phyloP scores from a whole-genome alignment of 371 early-diverging fungal genomes.

The Batkoa obscura region DNA sequence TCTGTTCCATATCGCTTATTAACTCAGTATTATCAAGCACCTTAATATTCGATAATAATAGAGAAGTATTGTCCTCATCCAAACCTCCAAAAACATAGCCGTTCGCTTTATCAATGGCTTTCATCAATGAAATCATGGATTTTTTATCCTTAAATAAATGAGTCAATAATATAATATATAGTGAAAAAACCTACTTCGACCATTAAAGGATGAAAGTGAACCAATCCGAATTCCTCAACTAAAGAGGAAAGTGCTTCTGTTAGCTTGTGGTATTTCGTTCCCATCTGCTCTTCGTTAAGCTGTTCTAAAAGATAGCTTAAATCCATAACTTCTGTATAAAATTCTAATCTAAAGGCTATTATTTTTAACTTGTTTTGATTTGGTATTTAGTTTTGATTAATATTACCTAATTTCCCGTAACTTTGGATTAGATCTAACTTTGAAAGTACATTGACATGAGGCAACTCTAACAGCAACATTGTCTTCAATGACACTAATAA shows the following conservation, averaged over 20 bases:
- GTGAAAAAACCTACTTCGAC: slow-evolving; percentile 30
- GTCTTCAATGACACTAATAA: slow-evolving; percentile 63
- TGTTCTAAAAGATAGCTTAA: slow-evolving; percentile 58
- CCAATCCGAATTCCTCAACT: slow-evolving; percentile 76
- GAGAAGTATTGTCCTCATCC: slow-evolving; percentile 56
- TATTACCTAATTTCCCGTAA: slow-evolving; percentile 43
- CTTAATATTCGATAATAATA: too few species aligned
- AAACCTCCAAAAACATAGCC: slow-evolving; percentile 79
- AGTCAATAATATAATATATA: neutral
- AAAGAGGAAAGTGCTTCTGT: slow-evolving; percentile 72
- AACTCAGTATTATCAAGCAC: too few species aligned
- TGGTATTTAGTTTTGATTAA: too few species aligned
- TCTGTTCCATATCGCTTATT: too few species aligned
- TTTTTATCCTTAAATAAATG: slow-evolving; percentile 40
- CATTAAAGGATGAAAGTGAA: slow-evolving; percentile 74
- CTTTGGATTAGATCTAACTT: slow-evolving; percentile 84
- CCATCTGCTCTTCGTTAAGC: slow-evolving; percentile 43
- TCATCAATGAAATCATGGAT: slow-evolving; percentile 51
- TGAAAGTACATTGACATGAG: slow-evolving; percentile 88
- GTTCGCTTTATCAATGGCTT: slow-evolving; percentile 76
- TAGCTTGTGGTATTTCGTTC: slow-evolving; percentile 41
- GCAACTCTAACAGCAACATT: slow-evolving; percentile 87
- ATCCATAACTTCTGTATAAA: slow-evolving; percentile 86
- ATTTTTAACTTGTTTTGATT: neutral
- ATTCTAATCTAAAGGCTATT: slow-evolving; percentile 68